Evolutionary conservation across 1,284 basidiomycete genomes (phyloP).

Genomic region (Singerocomus inundabilis): DNA sequence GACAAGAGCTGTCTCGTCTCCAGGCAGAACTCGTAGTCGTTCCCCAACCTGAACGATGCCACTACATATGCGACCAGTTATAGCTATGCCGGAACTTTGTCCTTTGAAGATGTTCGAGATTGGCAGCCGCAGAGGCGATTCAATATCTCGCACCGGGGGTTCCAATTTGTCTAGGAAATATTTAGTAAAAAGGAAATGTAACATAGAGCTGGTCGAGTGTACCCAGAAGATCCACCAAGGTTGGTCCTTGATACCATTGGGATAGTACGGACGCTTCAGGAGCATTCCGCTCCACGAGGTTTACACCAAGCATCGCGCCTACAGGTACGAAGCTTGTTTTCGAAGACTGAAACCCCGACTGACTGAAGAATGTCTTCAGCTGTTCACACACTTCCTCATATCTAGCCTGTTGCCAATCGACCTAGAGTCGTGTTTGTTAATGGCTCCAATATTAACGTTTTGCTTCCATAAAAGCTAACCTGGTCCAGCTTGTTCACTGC

Average conservation of each 20-base stretch:
- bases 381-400: conserved; percentile 82
- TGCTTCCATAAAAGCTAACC: conserved; percentile 41
- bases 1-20: conserved; percentile 86
- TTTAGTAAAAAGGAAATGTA: not conserved
- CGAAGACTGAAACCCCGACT: conserved; percentile 80
- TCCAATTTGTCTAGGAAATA: conserved; percentile 66
- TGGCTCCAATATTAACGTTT: not conserved
- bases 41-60: conserved; percentile 95
- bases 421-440: conserved; percentile 46
- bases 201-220: conserved; percentile 9
- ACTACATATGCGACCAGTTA: conserved; percentile 84
- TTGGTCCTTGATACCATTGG: conserved; percentile 85
- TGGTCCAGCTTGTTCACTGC: conserved; percentile 96
- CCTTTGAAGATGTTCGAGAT: conserved; percentile 96
- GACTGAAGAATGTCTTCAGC: conserved; percentile 79
- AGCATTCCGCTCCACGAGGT: conserved; percentile 61
- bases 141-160: conserved; percentile 78
- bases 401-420: conserved; percentile 78
- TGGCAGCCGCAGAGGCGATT: conserved; percentile 80
- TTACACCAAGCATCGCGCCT: conserved; percentile 87
- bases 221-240: conserved; percentile 85
- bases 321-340: conserved; percentile 89
- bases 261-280: conserved; percentile 49
- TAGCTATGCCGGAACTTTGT: conserved; percentile 76
- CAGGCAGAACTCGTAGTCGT: conserved; percentile 81